Evolutionary conservation across 1,284 basidiomycete species (phyloP).

Genomic region (Meripilus lineatus): DNA sequence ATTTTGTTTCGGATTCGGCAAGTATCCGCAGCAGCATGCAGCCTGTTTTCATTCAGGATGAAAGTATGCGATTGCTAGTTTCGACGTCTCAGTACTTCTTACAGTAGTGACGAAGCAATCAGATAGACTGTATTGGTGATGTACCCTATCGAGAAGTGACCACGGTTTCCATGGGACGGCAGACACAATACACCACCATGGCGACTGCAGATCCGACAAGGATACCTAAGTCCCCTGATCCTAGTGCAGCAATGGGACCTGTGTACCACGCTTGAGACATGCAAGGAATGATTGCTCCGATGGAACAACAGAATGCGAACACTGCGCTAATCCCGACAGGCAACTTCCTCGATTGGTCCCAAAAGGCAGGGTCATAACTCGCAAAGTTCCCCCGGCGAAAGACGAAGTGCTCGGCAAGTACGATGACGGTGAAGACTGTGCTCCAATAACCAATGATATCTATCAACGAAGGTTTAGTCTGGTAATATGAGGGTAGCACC

Average conservation of each 20-base stretch:
- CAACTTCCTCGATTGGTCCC: constrained; percentile 34
- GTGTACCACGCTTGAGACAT: constrained; percentile 61
- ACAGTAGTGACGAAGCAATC: too few species aligned
- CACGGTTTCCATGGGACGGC: too few species aligned
- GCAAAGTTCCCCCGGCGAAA: constrained; percentile 40
- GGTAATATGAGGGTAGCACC: constrained; percentile 3
- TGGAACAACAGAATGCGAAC: constrained; percentile 42
- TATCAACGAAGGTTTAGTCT: constrained; percentile 12
- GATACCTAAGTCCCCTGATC: constrained; percentile 56
- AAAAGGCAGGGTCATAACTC: constrained; percentile 31
- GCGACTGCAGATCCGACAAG: constrained; percentile 42
- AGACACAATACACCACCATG: constrained; percentile 33
- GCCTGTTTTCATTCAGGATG: too few species aligned
- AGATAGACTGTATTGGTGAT: too few species aligned
- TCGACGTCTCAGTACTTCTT: too few species aligned
- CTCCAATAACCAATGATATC: constrained; percentile 60
- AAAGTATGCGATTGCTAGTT: too few species aligned
- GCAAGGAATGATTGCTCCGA: constrained; percentile 50
- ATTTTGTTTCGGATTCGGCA: too few species aligned
- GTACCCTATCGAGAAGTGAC: too few species aligned
- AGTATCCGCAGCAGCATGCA: too few species aligned
- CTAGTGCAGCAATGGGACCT: constrained; percentile 39
- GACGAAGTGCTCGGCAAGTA: constrained; percentile 53
- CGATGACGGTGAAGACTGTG: constrained; percentile 45
- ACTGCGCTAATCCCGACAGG: constrained; percentile 47